phyloP scores from a whole-genome alignment of 129 eudicot species.

The Logfia minima region DNA sequence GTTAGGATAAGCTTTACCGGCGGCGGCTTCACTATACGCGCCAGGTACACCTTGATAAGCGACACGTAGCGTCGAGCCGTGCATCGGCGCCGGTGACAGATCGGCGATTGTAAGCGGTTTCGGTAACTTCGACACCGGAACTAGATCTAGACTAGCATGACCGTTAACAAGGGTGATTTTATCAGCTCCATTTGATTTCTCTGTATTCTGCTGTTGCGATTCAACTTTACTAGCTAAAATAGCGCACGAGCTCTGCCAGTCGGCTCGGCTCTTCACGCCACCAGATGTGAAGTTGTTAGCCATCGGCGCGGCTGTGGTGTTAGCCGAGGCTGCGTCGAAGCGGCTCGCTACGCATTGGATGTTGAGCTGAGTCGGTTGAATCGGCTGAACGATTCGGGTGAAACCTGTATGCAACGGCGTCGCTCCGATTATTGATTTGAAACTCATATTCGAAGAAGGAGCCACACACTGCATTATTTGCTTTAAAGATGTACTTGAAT shows the following conservation, averaged over 20 bases:
- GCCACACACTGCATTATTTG: conserved; percentile 44
- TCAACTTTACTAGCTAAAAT: conserved; percentile 80
- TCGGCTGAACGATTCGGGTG: conserved; percentile 25
- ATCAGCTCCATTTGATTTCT: conserved; percentile 41
- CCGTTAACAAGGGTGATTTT: conserved; percentile 60
- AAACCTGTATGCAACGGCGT: conserved; percentile 20
- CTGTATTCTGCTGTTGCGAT: conserved; percentile 61
- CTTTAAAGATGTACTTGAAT: background rate
- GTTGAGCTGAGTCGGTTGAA: conserved; percentile 21
- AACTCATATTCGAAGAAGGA: conserved; percentile 31
- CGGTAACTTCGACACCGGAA: conserved; percentile 55
- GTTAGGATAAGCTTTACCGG: conserved; percentile 88
- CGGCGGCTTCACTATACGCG: conserved; percentile 97
- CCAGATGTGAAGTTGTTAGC: conserved; percentile 35
- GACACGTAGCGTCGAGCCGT: conserved; percentile 81
- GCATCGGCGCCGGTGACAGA: conserved; percentile 88
- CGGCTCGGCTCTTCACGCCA: conserved; percentile 55
- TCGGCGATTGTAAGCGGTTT: conserved; percentile 76
- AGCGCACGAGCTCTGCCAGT: conserved; percentile 96
- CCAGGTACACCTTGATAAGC: conserved; percentile 99
- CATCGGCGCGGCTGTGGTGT: conserved; percentile 13
- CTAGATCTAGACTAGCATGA: conserved; percentile 54
- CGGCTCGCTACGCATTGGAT: conserved; percentile 44
- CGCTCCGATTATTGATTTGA: conserved; percentile 37
- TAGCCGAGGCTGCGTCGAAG: conserved; percentile 39